phyloP scores from a whole-genome alignment of 164 flowering plant genomes.

The Vitis labrusca region DNA sequence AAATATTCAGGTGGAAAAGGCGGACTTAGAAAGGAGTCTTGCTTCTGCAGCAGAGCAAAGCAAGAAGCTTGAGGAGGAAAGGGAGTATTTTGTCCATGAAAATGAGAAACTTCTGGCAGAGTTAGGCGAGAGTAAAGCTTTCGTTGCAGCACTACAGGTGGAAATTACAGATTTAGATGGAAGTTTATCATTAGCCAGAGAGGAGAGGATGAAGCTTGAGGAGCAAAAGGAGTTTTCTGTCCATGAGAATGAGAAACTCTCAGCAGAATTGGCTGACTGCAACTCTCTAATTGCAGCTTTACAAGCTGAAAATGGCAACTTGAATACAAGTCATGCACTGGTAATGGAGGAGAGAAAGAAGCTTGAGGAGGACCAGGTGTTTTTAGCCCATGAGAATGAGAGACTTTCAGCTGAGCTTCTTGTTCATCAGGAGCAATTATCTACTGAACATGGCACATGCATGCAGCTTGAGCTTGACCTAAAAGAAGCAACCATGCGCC shows the following conservation, averaged over 20 bases:
- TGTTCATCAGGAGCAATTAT: slow-evolving; percentile 36
- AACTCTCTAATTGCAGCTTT: slow-evolving; percentile 25
- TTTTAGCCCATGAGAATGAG: slow-evolving; percentile 31
- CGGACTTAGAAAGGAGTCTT: slow-evolving; percentile 33
- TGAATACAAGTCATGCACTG: slow-evolving; percentile 21
- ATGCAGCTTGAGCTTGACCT: slow-evolving; percentile 43
- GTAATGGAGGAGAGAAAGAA: slow-evolving; percentile 30
- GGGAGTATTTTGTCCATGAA: slow-evolving; percentile 32
- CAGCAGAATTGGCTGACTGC: slow-evolving; percentile 20
- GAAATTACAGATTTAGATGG: slow-evolving; percentile 26
- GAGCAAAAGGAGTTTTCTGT: slow-evolving; percentile 27
- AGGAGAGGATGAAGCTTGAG: slow-evolving; percentile 26
- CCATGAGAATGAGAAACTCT: slow-evolving; percentile 27
- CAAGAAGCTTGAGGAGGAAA: slow-evolving; percentile 47
- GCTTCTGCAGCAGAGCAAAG: slow-evolving; percentile 36
- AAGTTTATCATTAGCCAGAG: slow-evolving; percentile 17
- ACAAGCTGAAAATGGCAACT: slow-evolving; percentile 31
- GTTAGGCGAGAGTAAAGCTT: slow-evolving; percentile 24
- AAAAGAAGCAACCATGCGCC: slow-evolving; percentile 35
- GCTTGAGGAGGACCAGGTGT: slow-evolving; percentile 33
- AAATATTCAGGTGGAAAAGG: slow-evolving; percentile 43
- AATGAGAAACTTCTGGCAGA: slow-evolving; percentile 32
- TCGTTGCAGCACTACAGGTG: slow-evolving; percentile 21
- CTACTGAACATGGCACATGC: slow-evolving; percentile 27
- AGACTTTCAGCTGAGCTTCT: slow-evolving; percentile 49